Conservation (phyloP, 257 asterid species). For the Solanum clarkiae region DNA sequence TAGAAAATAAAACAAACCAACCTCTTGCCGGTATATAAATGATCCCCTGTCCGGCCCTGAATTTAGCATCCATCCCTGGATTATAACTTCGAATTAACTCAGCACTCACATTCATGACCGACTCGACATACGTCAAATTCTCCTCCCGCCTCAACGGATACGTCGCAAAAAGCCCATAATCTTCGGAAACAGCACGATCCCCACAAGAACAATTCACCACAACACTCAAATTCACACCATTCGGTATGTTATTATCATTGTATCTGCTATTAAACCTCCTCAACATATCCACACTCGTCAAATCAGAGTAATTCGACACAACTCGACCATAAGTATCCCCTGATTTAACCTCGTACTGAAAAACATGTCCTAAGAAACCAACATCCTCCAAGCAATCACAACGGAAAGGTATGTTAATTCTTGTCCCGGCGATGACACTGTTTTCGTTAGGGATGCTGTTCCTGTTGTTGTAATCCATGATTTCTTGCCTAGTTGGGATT, state of each 20-base stretch:
- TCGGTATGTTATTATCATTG: slow-evolving; percentile 34
- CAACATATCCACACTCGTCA: slow-evolving; percentile 23
- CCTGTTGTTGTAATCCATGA: slow-evolving; percentile 23
- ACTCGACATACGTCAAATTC: slow-evolving; percentile 32
- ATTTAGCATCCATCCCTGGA: slow-evolving; percentile 27
- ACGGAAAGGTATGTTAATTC: slow-evolving; percentile 50
- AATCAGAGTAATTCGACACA: not conserved
- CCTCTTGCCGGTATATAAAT: slow-evolving; percentile 74
- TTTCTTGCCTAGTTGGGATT: not conserved
- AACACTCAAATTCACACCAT: slow-evolving; percentile 29
- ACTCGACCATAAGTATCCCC: not conserved
- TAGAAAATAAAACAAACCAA: not conserved
- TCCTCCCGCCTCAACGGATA: slow-evolving; percentile 59
- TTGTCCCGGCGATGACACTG: slow-evolving; percentile 17
- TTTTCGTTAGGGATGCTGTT: slow-evolving; percentile 26
- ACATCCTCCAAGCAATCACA: slow-evolving; percentile 41
- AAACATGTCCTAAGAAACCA: not conserved
- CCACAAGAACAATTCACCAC: slow-evolving; percentile 86
- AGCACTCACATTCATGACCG: slow-evolving; percentile 27
- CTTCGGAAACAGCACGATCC: slow-evolving; percentile 26
- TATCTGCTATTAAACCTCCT: slow-evolving; percentile 22
- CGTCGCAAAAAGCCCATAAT: slow-evolving; percentile 63
- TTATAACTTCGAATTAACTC: slow-evolving; percentile 44
- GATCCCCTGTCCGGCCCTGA: slow-evolving; percentile 35
- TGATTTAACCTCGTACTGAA: not conserved